These are phyloP conservation scores for Acidiella bohemica DNA, from an alignment of 495 filamentous ascomycete species.

Conservation along the genomic window DNA sequence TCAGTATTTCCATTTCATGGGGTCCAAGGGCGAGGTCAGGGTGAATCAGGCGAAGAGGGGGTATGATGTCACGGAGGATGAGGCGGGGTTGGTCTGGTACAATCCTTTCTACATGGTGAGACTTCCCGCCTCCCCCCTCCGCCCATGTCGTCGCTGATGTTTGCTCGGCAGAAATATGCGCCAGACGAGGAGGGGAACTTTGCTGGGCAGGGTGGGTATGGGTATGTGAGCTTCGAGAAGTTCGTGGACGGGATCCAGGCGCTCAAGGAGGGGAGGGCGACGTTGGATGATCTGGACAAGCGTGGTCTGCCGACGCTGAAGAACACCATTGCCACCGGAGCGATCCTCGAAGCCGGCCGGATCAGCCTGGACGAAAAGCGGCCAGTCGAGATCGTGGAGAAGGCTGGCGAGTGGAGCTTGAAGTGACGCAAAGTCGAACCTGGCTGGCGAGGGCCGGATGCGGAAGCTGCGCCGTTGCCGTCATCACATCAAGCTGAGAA, in stretches of 20 bases:
- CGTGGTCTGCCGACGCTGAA: constrained; percentile 70
- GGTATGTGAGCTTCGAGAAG: constrained; percentile 90
- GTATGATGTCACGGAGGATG: constrained; percentile 83
- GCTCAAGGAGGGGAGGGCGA: constrained; percentile 57
- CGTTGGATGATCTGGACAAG: constrained; percentile 59
- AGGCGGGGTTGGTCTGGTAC: constrained; percentile 53
- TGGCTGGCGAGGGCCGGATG: no score
- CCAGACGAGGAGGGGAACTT: constrained; percentile 95
- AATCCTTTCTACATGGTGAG: constrained; percentile 64
- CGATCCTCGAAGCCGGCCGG: constrained; percentile 78
- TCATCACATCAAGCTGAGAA: no score
- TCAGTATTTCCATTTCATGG: constrained; percentile 94
- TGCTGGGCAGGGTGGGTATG: constrained; percentile 77
- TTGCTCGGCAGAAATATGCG: constrained; percentile 47
- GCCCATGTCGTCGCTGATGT: neutral
- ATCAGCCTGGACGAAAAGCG: constrained; percentile 67
- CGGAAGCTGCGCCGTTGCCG: no score
- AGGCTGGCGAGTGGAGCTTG: constrained; percentile 53
- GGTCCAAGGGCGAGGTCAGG: constrained; percentile 65
- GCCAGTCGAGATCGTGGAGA: constrained; percentile 55
- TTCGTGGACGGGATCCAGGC: constrained; percentile 78
- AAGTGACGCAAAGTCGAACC: no score
- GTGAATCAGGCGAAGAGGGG: constrained; percentile 89
- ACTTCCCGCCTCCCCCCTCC: constrained; percentile 12
- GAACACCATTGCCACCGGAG: constrained; percentile 83